phyloP scores from a whole-genome alignment of 345 rosid species.

The Eucalyptus coolabah region DNA sequence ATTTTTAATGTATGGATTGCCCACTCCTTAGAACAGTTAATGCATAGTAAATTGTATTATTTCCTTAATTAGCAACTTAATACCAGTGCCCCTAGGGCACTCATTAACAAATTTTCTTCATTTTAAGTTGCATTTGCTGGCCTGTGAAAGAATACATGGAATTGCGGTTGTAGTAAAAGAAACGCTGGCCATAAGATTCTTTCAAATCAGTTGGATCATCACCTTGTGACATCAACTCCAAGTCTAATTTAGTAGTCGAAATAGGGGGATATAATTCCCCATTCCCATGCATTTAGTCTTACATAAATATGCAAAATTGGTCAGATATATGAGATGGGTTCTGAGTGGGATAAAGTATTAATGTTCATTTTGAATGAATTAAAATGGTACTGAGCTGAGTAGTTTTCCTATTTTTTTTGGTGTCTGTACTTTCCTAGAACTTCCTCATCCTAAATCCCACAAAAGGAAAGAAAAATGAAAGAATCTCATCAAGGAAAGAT shows the following conservation, averaged over 20 bases:
- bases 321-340: background rate
- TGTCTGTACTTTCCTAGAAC: background rate
- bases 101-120: background rate
- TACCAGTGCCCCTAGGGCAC: background rate
- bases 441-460: background rate
- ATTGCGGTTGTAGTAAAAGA: background rate
- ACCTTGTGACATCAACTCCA: background rate
- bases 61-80: background rate
- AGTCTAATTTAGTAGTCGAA: background rate
- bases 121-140: background rate
- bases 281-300: background rate
- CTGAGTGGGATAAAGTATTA: background rate
- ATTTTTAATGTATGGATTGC: background rate
- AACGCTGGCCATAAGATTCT: background rate
- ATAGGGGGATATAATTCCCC: background rate
- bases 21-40: background rate
- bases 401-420: background rate
- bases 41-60: background rate
- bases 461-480: background rate
- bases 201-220: background rate
- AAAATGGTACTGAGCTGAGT: background rate
- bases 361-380: background rate
- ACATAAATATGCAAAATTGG: background rate
- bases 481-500: background rate
- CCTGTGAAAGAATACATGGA: background rate